Evolutionary conservation across 1,284 basidiomycete genomes (phyloP).

Genomic region (Limonomyces culmigenus): DNA sequence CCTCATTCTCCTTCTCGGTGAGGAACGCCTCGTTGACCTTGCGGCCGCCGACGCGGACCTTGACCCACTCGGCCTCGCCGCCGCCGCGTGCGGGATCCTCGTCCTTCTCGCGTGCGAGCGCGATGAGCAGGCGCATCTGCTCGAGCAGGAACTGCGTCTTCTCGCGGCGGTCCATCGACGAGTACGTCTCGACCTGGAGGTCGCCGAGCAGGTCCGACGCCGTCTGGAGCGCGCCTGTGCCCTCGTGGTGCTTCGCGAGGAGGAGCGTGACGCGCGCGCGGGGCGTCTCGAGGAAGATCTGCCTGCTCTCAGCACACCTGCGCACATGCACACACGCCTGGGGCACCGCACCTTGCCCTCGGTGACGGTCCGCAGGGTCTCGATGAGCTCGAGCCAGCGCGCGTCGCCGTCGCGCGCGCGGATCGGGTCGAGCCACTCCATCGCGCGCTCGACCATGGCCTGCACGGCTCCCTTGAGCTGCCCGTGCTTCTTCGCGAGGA

Average conservation of each 20-base stretch:
- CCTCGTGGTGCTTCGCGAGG: constrained; percentile 74
- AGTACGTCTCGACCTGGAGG: constrained; percentile 97
- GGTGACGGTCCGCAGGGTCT: constrained; percentile 82
- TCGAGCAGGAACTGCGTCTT: constrained; percentile 98
- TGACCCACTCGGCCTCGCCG: constrained; percentile 79
- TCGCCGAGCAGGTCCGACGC: constrained; percentile 88
- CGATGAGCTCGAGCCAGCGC: constrained; percentile 76
- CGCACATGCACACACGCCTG: not conserved
- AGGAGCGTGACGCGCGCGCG: constrained; percentile 84
- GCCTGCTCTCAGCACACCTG: not conserved
- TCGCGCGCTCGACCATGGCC: constrained; percentile 76
- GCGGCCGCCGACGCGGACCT: constrained; percentile 79
- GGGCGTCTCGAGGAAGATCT: constrained; percentile 97
- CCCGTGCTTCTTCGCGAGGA: constrained; percentile 92
- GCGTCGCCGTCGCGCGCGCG: constrained; percentile 49
- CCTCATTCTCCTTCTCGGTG: constrained; percentile 79
- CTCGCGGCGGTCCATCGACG: constrained; percentile 93
- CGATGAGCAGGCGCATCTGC: constrained; percentile 83
- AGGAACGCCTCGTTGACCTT: constrained; percentile 94
- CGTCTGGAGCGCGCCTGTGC: constrained; percentile 43
- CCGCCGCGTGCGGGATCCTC: constrained; percentile 39
- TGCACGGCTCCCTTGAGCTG: constrained; percentile 88
- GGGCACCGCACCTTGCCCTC: constrained; percentile 73
- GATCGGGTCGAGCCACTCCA: constrained; percentile 67
- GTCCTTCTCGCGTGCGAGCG: constrained; percentile 42